A percentile compares a stretch with the other conserved stretches of the same genome.
These are phyloP conservation scores for Saccharomycopsis sp. DNA, from an alignment of 805 yeast genomes.

Conservation along the genomic window DNA sequence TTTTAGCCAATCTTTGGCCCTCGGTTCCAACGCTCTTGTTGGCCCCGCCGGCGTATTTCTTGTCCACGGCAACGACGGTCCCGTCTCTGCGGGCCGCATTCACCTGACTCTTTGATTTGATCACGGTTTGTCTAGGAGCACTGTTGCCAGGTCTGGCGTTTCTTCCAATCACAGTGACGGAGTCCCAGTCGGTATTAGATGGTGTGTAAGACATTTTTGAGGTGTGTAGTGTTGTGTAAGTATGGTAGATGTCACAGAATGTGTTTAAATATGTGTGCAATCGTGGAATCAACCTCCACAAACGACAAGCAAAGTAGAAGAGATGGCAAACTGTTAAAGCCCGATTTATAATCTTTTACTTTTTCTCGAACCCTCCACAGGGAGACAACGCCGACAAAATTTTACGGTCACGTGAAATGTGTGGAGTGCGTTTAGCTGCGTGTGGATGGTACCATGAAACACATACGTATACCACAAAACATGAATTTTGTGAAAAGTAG, in stretches of 20 bases:
- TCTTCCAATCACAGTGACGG: constrained; percentile 81
- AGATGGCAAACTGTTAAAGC: not conserved
- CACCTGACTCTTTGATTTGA: constrained; percentile 67
- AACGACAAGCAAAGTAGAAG: too few species aligned
- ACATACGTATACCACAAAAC: constrained; percentile 1
- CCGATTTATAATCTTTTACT: not conserved
- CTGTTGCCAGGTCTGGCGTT: constrained; percentile 83
- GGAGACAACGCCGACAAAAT: not conserved
- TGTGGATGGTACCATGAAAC: not conserved
- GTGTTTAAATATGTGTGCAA: too few species aligned
- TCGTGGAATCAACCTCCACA: too few species aligned
- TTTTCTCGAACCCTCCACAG: too few species aligned
- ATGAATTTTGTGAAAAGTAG: not conserved
- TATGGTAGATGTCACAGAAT: too few species aligned
- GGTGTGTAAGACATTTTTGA: constrained; percentile 5
- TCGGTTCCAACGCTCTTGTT: constrained; percentile 67
- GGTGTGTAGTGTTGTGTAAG: not conserved
- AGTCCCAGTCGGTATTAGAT: constrained; percentile 74
- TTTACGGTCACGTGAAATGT: not conserved
- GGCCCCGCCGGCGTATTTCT: constrained; percentile 68
- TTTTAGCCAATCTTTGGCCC: constrained; percentile 90
- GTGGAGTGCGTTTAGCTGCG: not conserved
- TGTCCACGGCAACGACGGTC: constrained; percentile 81
- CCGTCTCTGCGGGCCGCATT: constrained; percentile 95
- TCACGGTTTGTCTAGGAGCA: constrained; percentile 82